phyloP scores from a whole-genome alignment of 169 alveolate genomes.

The Plasmodium malariae region DNA sequence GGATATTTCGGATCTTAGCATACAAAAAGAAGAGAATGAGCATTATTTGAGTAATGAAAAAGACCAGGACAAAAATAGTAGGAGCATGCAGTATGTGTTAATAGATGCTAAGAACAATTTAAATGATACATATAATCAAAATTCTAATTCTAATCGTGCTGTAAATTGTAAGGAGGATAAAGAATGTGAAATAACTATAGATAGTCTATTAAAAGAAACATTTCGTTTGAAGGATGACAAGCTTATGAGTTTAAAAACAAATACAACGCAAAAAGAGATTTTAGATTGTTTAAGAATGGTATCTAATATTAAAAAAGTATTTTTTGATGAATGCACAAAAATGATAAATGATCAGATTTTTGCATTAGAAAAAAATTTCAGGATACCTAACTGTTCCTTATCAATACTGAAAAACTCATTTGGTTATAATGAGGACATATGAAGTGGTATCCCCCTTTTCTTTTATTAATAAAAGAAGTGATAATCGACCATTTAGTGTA shows the following conservation, averaged over 20 bases:
- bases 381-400: slow-evolving; percentile 60
- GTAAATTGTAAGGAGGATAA: slow-evolving; percentile 5
- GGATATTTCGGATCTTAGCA: not conserved
- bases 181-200: slow-evolving; percentile 17
- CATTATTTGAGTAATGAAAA: not conserved
- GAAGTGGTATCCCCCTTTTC: not conserved
- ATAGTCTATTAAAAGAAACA: slow-evolving; percentile 35
- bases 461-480: not conserved
- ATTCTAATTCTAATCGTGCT: not conserved
- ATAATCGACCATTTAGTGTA: too few species aligned
- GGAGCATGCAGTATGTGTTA: not conserved
- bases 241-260: slow-evolving; percentile 5
- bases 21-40: not conserved
- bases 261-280: slow-evolving; percentile 63
- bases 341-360: slow-evolving; percentile 70
- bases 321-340: slow-evolving; percentile 74
- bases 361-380: slow-evolving; percentile 55
- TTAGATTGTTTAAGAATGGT: slow-evolving; percentile 61
- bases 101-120: not conserved
- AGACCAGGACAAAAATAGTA: not conserved
- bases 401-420: slow-evolving; percentile 44
- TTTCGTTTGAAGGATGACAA: slow-evolving; percentile 46
- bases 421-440: slow-evolving; percentile 25
- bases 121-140: not conserved
- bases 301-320: slow-evolving; percentile 56